Conservation (phyloP, 306 rosid species). For the Prunus fruticosa region DNA sequence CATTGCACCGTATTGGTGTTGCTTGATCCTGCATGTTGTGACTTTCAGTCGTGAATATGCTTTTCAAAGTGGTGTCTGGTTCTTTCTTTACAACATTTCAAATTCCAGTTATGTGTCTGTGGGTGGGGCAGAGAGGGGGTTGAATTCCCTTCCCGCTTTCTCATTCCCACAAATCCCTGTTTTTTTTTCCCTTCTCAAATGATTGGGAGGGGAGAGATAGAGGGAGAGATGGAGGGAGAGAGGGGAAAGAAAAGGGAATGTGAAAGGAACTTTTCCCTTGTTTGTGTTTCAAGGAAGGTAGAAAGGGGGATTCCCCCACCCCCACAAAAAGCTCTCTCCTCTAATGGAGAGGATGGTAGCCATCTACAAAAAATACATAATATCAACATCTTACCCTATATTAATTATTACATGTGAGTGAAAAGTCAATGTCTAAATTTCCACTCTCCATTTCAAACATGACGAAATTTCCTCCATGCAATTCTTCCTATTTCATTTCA, state of each 20-base stretch:
- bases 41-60: background rate
- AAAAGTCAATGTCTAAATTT: background rate
- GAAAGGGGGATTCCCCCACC: background rate
- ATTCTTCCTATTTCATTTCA: background rate
- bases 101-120: background rate
- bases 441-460: background rate
- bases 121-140: background rate
- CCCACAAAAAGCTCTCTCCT: background rate
- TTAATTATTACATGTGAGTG: background rate
- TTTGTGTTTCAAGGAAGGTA: background rate
- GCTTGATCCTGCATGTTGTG: background rate
- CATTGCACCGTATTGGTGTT: background rate
- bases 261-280: background rate
- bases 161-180: background rate
- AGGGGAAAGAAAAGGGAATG: background rate
- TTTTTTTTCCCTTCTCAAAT: background rate
- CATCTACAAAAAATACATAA: background rate
- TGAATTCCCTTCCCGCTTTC: background rate
- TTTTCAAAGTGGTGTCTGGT: background rate
- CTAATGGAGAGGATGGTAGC: constrained; percentile 5
- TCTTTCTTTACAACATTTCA: background rate
- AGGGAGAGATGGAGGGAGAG: background rate
- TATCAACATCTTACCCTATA: background rate
- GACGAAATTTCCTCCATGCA: background rate
- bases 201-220: background rate